Conservation (phyloP, 2,329 filamentous ascomycete species). For the Cladophialophora yegresii region DNA sequence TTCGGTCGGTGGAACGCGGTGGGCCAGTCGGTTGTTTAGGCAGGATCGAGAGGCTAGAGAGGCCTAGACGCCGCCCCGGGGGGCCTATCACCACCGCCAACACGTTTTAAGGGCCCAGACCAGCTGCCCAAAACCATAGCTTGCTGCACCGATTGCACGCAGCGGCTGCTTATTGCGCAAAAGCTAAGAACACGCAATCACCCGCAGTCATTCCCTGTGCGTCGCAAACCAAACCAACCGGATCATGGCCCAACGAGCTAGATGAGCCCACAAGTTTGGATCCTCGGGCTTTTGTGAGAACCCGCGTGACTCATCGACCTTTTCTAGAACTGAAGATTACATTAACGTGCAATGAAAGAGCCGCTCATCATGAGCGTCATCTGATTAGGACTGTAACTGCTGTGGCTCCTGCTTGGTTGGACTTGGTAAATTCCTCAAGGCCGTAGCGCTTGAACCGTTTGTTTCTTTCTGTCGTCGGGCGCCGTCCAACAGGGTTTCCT, state of each 20-base stretch:
- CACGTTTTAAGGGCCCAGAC: background rate
- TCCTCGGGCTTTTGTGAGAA: background rate
- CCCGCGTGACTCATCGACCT: conserved; percentile 21
- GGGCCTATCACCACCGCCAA: conserved; percentile 1
- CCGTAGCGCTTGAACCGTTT: background rate
- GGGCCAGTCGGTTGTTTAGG: conserved; percentile 10
- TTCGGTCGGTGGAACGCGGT: background rate
- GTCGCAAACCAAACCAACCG: background rate
- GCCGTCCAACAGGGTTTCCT: background rate
- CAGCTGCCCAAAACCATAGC: background rate
- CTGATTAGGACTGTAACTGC: background rate
- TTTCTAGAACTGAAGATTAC: conserved; percentile 5
- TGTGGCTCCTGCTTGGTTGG: background rate
- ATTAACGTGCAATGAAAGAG: background rate
- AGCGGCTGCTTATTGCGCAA: background rate
- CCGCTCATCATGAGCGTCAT: background rate
- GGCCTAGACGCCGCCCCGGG: conserved; percentile 2
- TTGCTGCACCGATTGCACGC: background rate
- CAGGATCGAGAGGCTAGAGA: background rate
- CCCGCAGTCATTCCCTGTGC: background rate
- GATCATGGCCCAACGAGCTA: background rate
- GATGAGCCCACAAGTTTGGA: background rate
- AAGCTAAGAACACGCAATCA: conserved; percentile 1
- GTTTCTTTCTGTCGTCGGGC: background rate
- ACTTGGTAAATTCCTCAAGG: background rate